A percentile compares a stretch with the other conserved stretches of the same genome.
These are phyloP conservation scores for Yamadazyma takamatsuzukensis DNA, from an alignment of 805 yeast genomes.

Conservation along the genomic window DNA sequence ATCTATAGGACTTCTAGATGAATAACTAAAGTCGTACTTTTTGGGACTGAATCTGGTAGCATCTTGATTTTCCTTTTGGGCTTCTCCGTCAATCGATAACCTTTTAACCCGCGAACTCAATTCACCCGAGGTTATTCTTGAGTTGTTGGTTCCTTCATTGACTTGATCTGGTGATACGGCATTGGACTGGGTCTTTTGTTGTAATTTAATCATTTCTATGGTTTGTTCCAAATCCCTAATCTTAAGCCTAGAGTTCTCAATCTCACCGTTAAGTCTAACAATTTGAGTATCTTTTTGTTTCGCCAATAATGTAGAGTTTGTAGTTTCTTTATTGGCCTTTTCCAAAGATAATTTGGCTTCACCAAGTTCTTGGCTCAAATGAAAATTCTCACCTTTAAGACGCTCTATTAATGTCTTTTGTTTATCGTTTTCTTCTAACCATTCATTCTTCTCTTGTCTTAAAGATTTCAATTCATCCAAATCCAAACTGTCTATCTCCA, in stretches of 20 bases:
- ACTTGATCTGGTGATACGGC: background rate
- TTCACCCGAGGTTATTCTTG: slow-evolving; percentile 29
- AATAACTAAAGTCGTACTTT: slow-evolving; percentile 4
- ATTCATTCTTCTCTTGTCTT: slow-evolving; percentile 49
- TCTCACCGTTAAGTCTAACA: slow-evolving; percentile 55
- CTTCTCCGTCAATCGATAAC: slow-evolving; percentile 29
- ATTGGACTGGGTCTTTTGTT: slow-evolving; percentile 13
- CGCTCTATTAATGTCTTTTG: slow-evolving; percentile 20
- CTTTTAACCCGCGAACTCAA: slow-evolving; percentile 40
- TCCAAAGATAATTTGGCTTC: slow-evolving; percentile 30
- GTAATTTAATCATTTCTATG: slow-evolving; percentile 25
- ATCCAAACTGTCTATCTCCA: slow-evolving; percentile 21
- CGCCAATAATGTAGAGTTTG: slow-evolving; percentile 45
- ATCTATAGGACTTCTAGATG: slow-evolving; percentile 1
- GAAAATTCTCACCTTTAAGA: slow-evolving; percentile 21
- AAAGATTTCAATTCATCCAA: slow-evolving; percentile 48
- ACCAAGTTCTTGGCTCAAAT: slow-evolving; percentile 21
- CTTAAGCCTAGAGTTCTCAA: slow-evolving; percentile 54
- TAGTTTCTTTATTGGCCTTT: slow-evolving; percentile 46
- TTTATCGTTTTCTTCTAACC: slow-evolving; percentile 23
- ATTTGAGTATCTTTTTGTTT: slow-evolving; percentile 72
- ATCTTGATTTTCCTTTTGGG: slow-evolving; percentile 2
- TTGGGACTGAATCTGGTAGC: slow-evolving; percentile 2
- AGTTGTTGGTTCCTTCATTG: background rate
- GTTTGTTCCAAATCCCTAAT: slow-evolving; percentile 52